Evolutionary conservation across 2,329 filamentous ascomycete genomes (phyloP).

Genomic region (Scortechinia acanthostroma): DNA sequence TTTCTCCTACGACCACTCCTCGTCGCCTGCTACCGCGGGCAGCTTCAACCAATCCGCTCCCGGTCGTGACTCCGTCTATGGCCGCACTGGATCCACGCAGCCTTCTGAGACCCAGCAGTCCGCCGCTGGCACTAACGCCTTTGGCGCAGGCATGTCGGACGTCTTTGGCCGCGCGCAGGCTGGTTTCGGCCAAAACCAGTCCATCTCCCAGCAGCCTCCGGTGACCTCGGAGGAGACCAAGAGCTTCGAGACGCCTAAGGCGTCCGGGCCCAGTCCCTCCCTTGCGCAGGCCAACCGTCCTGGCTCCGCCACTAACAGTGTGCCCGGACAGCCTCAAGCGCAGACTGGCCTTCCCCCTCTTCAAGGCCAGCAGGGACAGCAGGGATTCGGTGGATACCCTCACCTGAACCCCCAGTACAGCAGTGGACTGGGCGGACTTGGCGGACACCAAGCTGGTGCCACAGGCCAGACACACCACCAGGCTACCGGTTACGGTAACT

Average conservation of each 20-base stretch:
- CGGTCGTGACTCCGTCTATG: slow-evolving; percentile 21
- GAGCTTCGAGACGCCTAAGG: slow-evolving; percentile 21
- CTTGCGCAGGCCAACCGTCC: slow-evolving; percentile 20
- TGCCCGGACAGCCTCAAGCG: slow-evolving; percentile 10
- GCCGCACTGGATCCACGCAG: slow-evolving; percentile 18
- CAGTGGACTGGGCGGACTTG: slow-evolving; percentile 34
- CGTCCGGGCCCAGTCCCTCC: slow-evolving; percentile 20
- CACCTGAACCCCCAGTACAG: slow-evolving; percentile 20
- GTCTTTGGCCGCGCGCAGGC: slow-evolving; percentile 14
- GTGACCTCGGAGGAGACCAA: slow-evolving; percentile 20
- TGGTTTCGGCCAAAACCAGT: slow-evolving; percentile 17
- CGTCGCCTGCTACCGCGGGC: slow-evolving; percentile 15
- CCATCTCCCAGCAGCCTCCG: slow-evolving; percentile 9
- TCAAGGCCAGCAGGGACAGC: slow-evolving; percentile 16
- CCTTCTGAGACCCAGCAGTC: slow-evolving; percentile 17
- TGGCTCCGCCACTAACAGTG: slow-evolving; percentile 20
- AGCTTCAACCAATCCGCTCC: slow-evolving; percentile 17
- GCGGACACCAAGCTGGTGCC: slow-evolving; percentile 31
- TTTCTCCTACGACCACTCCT: slow-evolving; percentile 20
- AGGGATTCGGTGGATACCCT: slow-evolving; percentile 10
- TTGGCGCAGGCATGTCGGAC: slow-evolving; percentile 6
- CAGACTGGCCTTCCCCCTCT: slow-evolving; percentile 16
- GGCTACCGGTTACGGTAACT: slow-evolving; percentile 25
- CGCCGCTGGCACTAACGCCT: slow-evolving; percentile 16
- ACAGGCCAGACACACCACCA: slow-evolving; percentile 31